phyloP scores from a whole-genome alignment of 2,329 filamentous ascomycete species.

The Arthrobotrys sinensis region DNA sequence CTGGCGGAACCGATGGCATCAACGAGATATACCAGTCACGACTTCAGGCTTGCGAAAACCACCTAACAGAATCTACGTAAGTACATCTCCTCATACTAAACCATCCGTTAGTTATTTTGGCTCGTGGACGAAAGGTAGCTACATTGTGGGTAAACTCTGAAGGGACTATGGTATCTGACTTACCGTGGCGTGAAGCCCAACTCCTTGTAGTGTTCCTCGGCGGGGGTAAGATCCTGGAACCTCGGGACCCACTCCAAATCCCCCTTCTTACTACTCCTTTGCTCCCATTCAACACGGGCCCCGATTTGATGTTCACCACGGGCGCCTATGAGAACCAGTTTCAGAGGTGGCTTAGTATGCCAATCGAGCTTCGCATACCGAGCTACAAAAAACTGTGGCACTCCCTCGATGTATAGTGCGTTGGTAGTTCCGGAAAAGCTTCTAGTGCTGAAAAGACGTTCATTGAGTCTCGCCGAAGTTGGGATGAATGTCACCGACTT shows the following conservation, averaged over 20 bases:
- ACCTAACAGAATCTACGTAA: no score
- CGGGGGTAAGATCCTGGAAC: no score
- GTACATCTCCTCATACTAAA: no score
- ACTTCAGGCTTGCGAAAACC: no score
- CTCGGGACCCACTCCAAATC: background rate
- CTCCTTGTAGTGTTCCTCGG: background rate
- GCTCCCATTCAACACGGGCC: background rate
- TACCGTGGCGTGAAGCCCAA: background rate
- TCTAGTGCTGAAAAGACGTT: background rate
- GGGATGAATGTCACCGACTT: background rate
- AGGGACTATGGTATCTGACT: background rate
- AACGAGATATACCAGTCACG: no score
- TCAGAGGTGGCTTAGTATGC: background rate
- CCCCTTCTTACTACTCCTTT: background rate
- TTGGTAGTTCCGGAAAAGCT: background rate
- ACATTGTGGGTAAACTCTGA: no score
- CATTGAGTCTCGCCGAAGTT: background rate
- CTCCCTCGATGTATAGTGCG: background rate
- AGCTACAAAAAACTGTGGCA: background rate
- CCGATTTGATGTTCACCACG: background rate
- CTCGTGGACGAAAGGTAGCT: no score
- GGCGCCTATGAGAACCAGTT: background rate
- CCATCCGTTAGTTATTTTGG: no score
- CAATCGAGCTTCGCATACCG: background rate
- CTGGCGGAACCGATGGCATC: no score